phyloP scores from a whole-genome alignment of 768 basidiomycete species.

The Collybiopsis luxurians region DNA sequence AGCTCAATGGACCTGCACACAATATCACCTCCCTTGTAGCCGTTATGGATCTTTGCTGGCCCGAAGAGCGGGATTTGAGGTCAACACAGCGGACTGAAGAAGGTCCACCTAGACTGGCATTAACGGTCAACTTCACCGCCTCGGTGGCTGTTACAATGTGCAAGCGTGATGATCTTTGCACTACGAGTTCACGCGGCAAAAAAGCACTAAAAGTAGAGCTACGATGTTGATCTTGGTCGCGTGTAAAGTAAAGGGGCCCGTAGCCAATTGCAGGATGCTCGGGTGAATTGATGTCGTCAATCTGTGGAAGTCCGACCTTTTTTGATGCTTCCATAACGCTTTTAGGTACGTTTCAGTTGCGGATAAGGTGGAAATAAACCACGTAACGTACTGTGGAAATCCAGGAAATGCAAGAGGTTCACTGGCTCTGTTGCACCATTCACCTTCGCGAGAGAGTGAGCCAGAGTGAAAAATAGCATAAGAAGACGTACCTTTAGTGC shows the following conservation, averaged over 20 bases:
- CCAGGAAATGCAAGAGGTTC: conserved; percentile 8
- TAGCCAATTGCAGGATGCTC: conserved; percentile 10
- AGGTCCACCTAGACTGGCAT: background rate
- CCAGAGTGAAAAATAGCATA: conserved; percentile 14
- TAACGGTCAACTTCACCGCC: background rate
- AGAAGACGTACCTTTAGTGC: conserved; percentile 13
- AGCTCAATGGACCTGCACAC: conserved; percentile 2
- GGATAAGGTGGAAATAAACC: background rate
- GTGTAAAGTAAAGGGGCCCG: conserved; percentile 12
- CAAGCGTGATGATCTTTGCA: background rate
- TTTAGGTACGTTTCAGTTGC: conserved; percentile 1
- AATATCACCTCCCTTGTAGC: background rate
- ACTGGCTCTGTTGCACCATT: conserved; percentile 11
- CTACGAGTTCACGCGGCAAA: conserved; percentile 14
- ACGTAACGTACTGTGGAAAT: background rate
- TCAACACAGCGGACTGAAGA: background rate
- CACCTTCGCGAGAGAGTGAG: conserved; percentile 3
- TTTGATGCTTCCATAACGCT: conserved; percentile 13
- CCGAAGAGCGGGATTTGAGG: background rate
- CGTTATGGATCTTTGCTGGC: background rate
- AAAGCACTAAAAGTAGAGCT: conserved; percentile 19
- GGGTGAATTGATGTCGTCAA: conserved; percentile 15
- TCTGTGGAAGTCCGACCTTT: conserved; percentile 14
- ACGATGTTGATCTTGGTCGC: conserved; percentile 12
- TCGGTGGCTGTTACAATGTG: conserved; percentile 5